Evolutionary conservation across 495 filamentous ascomycete species (phyloP), one percentile per base, ranked within the genome.

Genomic region (Evernia prunastri): DNA sequence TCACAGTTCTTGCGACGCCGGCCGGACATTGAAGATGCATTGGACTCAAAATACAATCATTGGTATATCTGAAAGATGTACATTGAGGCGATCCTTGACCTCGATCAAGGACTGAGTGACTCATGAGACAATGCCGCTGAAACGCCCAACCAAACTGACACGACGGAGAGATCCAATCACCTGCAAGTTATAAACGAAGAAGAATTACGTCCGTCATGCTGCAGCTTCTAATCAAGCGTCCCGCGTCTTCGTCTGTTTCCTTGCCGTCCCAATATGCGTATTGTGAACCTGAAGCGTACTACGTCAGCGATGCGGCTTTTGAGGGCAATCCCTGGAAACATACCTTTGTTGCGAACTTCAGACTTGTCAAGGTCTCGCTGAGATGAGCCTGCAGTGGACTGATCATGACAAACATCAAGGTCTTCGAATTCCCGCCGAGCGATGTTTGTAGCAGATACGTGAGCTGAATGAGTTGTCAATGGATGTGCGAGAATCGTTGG

Each of bases 381-480:
- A 97, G 78, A 78, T 97, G 95, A 5, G 88, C 90, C 79, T 95
- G 87, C 59, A 97, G 77, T 36, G 94, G 94, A 72, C 88, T 92
- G 66, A 95, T 88, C 91, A 97, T 97, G 74, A 97, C 91, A 69
- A 99, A 96, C 94, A 97, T 99, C 65, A 99, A 88, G 6, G 95
- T 97, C 77, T 96, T 95, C 62, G 88, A 91, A 72, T 96, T 96
- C 40, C 95, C 95, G 20, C 94, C 92, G 0, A 99, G 82, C 3
- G 91, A 96, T 66, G 92, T 96, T 84, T 97, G 90, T 29, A 99
- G 83, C 35, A 99, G 84, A 66, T 97, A 96, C 13, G 94, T 98
- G 60, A 98, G 82, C 89, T 92, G 63, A 39, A 62, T 18, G 12
- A 20, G 1, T 27, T 13, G 62, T 73, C 37, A 73, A 62, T 56